Percentiles rank a stretch among this genome's conserved stretches.
Evolutionary conservation across 495 filamentous ascomycete genomes (phyloP).

Genomic region (Neohortaea acidophila): DNA sequence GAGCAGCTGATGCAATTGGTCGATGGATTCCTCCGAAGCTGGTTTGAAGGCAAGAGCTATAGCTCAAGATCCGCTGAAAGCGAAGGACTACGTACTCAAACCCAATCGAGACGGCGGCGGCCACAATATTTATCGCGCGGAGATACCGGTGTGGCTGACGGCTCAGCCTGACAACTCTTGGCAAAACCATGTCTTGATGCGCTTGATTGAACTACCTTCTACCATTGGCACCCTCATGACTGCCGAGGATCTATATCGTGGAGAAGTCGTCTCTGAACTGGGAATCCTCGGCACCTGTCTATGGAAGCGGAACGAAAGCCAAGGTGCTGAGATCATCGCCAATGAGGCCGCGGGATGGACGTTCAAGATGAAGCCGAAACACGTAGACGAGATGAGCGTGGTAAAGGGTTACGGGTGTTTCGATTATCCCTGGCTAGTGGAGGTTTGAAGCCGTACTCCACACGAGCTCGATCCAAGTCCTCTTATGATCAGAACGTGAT

Average conservation of each 20-base stretch:
- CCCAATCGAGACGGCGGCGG: conserved; percentile 20
- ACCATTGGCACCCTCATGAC: conserved; percentile 10
- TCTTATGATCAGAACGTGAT: too few relatives aligned
- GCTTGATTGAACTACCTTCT: conserved; percentile 11
- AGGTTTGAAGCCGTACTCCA: too few relatives aligned
- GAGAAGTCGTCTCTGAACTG: conserved; percentile 18
- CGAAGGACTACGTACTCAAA: conserved; percentile 16
- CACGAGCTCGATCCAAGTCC: too few relatives aligned
- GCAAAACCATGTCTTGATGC: conserved; percentile 18
- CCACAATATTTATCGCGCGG: conserved; percentile 18
- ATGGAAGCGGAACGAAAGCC: conserved; percentile 6
- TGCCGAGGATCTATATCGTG: conserved; percentile 13
- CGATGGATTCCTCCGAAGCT: conserved; percentile 3
- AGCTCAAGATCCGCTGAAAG: conserved; percentile 2
- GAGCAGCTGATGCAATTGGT: conserved; percentile 5
- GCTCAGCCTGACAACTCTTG: conserved; percentile 13
- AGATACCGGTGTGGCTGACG: conserved; percentile 16
- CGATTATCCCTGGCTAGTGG: conserved; percentile 8
- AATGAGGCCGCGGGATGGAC: conserved; percentile 18
- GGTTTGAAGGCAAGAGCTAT: conserved; percentile 3
- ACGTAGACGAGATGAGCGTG: conserved; percentile 22
- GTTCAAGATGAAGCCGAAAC: conserved; percentile 20
- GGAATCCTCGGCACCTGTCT: conserved; percentile 17
- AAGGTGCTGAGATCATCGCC: conserved; percentile 6
- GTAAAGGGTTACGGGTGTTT: conserved; percentile 16